Conservation (phyloP, 495 filamentous ascomycete species). For the Xylaria longipes region DNA sequence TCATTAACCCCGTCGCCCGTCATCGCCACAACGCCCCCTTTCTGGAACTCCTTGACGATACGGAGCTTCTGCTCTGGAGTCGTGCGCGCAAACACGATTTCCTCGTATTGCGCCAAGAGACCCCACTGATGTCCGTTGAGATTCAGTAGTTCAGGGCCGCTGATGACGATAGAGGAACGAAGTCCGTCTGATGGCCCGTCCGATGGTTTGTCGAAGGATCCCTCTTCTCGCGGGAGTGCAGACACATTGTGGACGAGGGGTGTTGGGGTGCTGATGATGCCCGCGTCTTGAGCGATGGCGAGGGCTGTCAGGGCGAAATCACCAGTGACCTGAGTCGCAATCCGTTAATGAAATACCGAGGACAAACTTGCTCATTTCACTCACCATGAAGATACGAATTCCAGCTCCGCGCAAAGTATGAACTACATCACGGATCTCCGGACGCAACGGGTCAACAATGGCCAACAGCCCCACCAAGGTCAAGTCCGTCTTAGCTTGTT, state of each 20-base stretch:
- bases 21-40: constrained; percentile 60
- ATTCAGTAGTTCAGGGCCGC: constrained; percentile 63
- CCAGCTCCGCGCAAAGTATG: constrained; percentile 63
- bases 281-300: constrained; percentile 70
- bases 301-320: constrained; percentile 74
- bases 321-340: constrained; percentile 61
- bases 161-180: constrained; percentile 54
- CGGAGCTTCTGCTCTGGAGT: constrained; percentile 79
- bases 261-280: constrained; percentile 62
- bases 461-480: constrained; percentile 68
- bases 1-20: constrained; percentile 85
- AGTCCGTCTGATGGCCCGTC: constrained; percentile 26
- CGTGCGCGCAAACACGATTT: constrained; percentile 73
- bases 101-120: constrained; percentile 60
- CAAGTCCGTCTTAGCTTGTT: constrained; percentile 56
- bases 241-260: constrained; percentile 46
- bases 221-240: constrained; percentile 45
- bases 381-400: constrained; percentile 68
- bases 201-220: constrained; percentile 25
- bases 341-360: background rate
- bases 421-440: constrained; percentile 68
- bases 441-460: constrained; percentile 70
- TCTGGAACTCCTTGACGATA: constrained; percentile 72
- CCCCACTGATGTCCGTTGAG: constrained; percentile 66
- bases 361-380: background rate